Conservation (phyloP, 1,284 basidiomycete genomes). For the Coriolopsis trogii region DNA sequence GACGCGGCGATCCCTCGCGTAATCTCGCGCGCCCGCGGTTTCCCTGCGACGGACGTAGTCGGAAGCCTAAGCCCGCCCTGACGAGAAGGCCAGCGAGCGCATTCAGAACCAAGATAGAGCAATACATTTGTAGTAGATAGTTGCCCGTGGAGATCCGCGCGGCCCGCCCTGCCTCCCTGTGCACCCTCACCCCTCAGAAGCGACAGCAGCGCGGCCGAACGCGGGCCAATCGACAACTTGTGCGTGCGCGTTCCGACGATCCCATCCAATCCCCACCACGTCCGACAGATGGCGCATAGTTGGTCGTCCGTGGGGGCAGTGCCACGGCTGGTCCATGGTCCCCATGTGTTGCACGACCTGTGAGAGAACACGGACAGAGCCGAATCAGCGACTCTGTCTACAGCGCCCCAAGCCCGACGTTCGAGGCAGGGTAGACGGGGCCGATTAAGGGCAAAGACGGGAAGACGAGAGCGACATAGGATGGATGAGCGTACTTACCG, state of each 20-base stretch:
- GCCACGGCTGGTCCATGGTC: slow-evolving; percentile 96
- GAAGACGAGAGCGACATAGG: too few species aligned
- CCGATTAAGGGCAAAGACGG: too few species aligned
- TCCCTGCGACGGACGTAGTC: slow-evolving; percentile 6
- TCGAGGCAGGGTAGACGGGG: too few species aligned
- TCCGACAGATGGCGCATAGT: slow-evolving; percentile 90
- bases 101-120: slow-evolving; percentile 17
- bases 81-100: background rate
- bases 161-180: background rate
- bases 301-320: slow-evolving; percentile 94
- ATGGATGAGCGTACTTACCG: slow-evolving; percentile 49
- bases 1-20: slow-evolving; percentile 6
- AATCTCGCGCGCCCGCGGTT: slow-evolving; percentile 2
- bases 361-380: slow-evolving; percentile 8
- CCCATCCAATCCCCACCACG: slow-evolving; percentile 29
- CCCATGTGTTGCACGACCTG: slow-evolving; percentile 94
- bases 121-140: slow-evolving; percentile 6
- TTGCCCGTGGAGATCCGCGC: background rate
- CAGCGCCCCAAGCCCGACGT: too few species aligned
- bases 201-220: slow-evolving; percentile 10
- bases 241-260: slow-evolving; percentile 3
- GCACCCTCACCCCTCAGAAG: slow-evolving; percentile 2
- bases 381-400: background rate
- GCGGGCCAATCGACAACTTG: slow-evolving; percentile 22
- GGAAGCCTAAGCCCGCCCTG: slow-evolving; percentile 2